Conservation (phyloP, 306 rosid genomes). For the Spatholobus suberectus region DNA sequence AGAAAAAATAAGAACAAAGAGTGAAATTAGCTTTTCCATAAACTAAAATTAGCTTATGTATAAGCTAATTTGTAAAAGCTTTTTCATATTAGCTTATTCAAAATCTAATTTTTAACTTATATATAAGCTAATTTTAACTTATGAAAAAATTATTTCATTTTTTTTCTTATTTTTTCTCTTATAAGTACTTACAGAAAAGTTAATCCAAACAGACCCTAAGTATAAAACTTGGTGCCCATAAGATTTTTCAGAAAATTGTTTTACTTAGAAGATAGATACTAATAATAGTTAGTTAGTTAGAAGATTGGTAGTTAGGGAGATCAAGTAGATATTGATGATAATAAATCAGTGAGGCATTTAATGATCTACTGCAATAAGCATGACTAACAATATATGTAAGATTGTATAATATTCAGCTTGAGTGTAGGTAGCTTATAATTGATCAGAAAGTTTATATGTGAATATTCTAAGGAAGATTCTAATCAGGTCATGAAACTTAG, state of each 20-base stretch:
- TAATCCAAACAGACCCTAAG: no score
- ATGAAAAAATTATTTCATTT: no score
- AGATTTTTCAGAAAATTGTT: not conserved
- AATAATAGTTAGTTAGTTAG: no score
- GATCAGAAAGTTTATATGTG: not conserved
- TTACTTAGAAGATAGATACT: not conserved
- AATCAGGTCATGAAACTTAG: not conserved
- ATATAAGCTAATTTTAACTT: no score
- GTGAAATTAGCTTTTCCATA: no score
- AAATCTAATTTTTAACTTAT: no score
- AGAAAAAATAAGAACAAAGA: no score
- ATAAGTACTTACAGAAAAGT: no score
- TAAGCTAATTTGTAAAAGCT: no score
- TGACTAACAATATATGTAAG: not conserved
- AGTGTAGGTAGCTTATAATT: not conserved
- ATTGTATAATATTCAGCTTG: not conserved
- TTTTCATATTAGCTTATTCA: no score
- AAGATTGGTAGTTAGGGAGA: not conserved
- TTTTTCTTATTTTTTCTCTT: no score
- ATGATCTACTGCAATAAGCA: not conserved
- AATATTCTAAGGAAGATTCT: not conserved
- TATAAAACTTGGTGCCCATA: not conserved
- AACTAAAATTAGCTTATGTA: no score
- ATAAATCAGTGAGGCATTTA: not conserved
- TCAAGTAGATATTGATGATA: not conserved